Evolutionary conservation across 2,329 filamentous ascomycete species (phyloP), one percentile per base, ranked within the genome.

Genomic region (Cercospora citrullina): DNA sequence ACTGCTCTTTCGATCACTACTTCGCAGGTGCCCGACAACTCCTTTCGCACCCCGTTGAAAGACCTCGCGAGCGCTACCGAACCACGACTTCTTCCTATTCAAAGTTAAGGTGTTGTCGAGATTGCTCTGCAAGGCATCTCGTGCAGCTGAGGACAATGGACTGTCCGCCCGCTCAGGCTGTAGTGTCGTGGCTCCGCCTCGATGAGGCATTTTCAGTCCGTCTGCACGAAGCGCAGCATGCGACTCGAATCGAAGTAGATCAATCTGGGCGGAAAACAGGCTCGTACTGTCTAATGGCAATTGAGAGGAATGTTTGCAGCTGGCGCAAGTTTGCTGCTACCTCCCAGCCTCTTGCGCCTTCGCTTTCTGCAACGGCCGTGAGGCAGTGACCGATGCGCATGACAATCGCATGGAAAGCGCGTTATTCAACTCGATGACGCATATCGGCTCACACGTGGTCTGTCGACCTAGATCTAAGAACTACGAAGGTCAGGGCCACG

Each of bases 51-150:
- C 63, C 10, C 63, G 64, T n/a, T 67, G 65, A 9, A 70, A 55
- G 33, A 51, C 60, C n/a, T 64, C 64, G 30, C 69, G 69, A 63
- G 71, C 69, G 65, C 69, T 72, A 28, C 69, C 68, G 55, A 72
- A 72, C 72, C 72, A 73, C 36, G 72, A 72, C 61, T 68, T 70
- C 67, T 72, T 72, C 48, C 60, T 71, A 57, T 65, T 67, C 62
- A 73, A 51, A 33, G 70, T 69, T 65, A 70, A 61, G 55, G 66
- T 58, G 57, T 21, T 67, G 39, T 70, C 64, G 18, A 69, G 68
- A 53, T 66, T 67, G 55, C 67, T 63, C 21, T 72, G 68, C 59
- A 72, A 64, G 10, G 70, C 68, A 10, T 71, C 67, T 39, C 65
- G 66, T 14, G 70, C 70, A 14, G 67, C 67, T 12, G 70, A 69